Evolutionary conservation across 2,329 filamentous ascomycete species (phyloP).

Genomic region (Orbilia quercus): DNA sequence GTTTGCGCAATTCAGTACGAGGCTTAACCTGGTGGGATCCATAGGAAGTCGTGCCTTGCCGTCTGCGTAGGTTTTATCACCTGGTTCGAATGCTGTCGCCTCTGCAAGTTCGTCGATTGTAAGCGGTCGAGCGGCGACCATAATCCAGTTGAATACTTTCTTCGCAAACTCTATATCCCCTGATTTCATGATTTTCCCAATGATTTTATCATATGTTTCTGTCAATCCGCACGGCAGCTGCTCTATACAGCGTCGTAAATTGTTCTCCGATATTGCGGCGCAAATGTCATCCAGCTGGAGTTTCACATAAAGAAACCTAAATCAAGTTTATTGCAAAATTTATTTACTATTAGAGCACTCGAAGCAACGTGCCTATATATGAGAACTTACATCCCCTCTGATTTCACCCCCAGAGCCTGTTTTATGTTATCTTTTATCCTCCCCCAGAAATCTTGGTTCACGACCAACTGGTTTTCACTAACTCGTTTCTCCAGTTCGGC

Average conservation of each 20-base stretch:
- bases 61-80: constrained; percentile 9
- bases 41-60: constrained; percentile 1
- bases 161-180: constrained; percentile 54
- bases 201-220: constrained; percentile 61
- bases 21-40: constrained; percentile 1
- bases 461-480: background rate
- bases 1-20: constrained; percentile 25
- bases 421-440: constrained; percentile 57
- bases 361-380: no score
- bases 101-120: constrained; percentile 63
- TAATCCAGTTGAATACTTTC: constrained; percentile 62
- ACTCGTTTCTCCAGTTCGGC: constrained; percentile 9
- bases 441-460: background rate
- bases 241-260: constrained; percentile 60
- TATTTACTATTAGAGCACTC: no score
- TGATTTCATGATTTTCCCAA: constrained; percentile 58
- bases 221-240: constrained; percentile 61
- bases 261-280: constrained; percentile 61
- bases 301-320: constrained; percentile 65
- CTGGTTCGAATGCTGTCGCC: constrained; percentile 61
- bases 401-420: constrained; percentile 58
- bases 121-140: constrained; percentile 61
- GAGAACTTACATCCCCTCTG: constrained; percentile 61
- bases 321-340: no score
- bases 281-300: constrained; percentile 63